These are phyloP conservation scores for Saprolegnia parasitica DNA, from an alignment of 352 stramenopile species.

Conservation along the genomic window DNA sequence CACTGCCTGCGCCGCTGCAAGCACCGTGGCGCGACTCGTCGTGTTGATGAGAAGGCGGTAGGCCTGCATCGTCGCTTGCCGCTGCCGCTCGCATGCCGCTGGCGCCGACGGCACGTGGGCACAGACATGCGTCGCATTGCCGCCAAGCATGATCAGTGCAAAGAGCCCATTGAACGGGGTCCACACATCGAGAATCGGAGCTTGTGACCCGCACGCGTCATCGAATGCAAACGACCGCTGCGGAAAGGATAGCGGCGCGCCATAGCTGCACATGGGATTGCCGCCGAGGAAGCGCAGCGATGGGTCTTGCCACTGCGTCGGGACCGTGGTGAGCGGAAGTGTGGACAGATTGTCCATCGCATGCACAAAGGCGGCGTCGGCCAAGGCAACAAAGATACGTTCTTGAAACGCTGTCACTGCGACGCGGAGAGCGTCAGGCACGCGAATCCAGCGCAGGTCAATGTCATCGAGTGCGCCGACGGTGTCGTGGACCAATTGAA, in stretches of 20 bases:
- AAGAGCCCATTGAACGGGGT: conserved; percentile 2
- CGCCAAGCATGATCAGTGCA: neutral
- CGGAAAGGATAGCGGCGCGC: conserved; percentile 1
- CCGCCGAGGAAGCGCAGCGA: conserved; percentile 2
- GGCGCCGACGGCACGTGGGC: neutral
- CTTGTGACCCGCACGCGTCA: neutral
- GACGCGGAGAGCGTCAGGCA: neutral
- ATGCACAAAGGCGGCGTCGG: too few species aligned
- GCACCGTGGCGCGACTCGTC: neutral
- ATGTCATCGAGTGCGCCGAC: conserved; percentile 17
- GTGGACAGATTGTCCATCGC: too few species aligned
- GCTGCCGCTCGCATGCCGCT: neutral
- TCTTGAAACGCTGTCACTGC: neutral
- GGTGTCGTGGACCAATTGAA: conserved; percentile 8
- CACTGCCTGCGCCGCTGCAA: neutral
- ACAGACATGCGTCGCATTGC: neutral
- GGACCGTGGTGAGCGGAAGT: neutral
- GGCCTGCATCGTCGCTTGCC: neutral
- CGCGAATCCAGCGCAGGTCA: conserved; percentile 12
- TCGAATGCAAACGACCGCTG: conserved; percentile 23
- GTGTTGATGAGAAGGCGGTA: neutral
- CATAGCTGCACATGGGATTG: conserved; percentile 10
- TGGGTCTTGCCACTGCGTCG: conserved; percentile 5
- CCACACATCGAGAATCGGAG: neutral
- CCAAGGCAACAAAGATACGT: too few species aligned